Evolutionary conservation across 2,329 filamentous ascomycete genomes (phyloP), one percentile per base, ranked within the genome.

Genomic region (Pyrenophora graminea): DNA sequence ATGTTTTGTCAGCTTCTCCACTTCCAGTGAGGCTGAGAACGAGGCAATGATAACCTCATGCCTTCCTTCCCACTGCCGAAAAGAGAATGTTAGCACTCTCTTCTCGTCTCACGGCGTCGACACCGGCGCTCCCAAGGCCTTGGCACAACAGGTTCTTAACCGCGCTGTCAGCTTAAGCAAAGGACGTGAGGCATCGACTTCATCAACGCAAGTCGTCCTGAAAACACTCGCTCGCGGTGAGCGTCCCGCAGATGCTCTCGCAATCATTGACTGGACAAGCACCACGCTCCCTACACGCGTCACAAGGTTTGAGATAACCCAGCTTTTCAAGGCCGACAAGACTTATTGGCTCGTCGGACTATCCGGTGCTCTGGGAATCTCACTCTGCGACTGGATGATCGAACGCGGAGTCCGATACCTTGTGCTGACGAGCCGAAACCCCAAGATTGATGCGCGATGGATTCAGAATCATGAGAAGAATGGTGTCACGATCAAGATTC

Each of bases 311-410:
- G 41, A 44, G 8, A 23, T 13, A 2, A 44, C 15, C 7, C 41
- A 23, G 8, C 46, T 25, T 42, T 52, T 45, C 36, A 34, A 40
- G 15, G 5, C 18, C 5, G 33, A 60, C n/a, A 56, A 52, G 27
- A 60, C 57, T 1, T 69, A 67, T 37, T 45, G 63, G 2, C 37
- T 69, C 2, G 39, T 60, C 18, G 66, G 66, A 6, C 47, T 66
- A 3, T 40, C 67, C 2, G 58, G 57, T n/a, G 64, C 60, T 1
- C 30, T 69, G 3, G 63, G 65, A 2, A 39, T 47, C 6, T 48
- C 54, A 1, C 38, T 66, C 1, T 46, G 46, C 2, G 36, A 23
- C 4, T 67, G 59, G 61, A 59, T 68, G 63, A 41, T 58, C 6
- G 21, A 32, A 2, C 5, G n/a, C 9, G 63, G 61, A 6, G 64